Conservation (phyloP, 306 rosid genomes). For the Cucurbita pepo region DNA sequence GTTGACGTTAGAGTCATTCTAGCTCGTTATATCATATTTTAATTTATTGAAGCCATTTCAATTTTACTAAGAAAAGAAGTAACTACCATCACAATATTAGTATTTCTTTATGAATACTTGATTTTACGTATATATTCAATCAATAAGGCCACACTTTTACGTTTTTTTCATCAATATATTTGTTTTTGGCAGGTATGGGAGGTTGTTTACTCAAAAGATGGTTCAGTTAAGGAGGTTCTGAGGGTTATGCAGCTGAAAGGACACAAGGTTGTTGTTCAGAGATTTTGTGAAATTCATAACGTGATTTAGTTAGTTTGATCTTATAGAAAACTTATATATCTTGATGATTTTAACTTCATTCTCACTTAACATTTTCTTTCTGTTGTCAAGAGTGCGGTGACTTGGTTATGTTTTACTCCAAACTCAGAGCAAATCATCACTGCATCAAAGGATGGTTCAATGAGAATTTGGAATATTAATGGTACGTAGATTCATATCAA, state of each 20-base stretch:
- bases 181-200: constrained; percentile 68
- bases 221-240: constrained; percentile 84
- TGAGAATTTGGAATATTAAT: constrained; percentile 95
- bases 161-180: not conserved
- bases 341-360: not conserved
- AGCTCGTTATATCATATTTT: not conserved
- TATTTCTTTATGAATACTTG: not conserved
- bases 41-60: not conserved
- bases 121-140: not conserved
- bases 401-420: constrained; percentile 89
- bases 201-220: constrained; percentile 79
- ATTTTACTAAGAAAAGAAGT: not conserved
- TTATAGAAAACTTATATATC: not conserved
- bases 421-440: constrained; percentile 87
- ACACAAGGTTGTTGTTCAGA: constrained; percentile 53
- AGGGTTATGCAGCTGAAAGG: constrained; percentile 97
- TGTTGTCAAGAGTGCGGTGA: constrained; percentile 77
- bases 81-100: not conserved
- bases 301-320: not conserved
- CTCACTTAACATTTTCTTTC: not conserved
- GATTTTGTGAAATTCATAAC: not conserved
- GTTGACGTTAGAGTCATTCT: not conserved
- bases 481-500: constrained; percentile 28
- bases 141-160: not conserved
- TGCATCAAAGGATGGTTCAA: constrained; percentile 81